phyloP scores from a whole-genome alignment of 257 asterid genomes.

The Gentiana straminea region DNA sequence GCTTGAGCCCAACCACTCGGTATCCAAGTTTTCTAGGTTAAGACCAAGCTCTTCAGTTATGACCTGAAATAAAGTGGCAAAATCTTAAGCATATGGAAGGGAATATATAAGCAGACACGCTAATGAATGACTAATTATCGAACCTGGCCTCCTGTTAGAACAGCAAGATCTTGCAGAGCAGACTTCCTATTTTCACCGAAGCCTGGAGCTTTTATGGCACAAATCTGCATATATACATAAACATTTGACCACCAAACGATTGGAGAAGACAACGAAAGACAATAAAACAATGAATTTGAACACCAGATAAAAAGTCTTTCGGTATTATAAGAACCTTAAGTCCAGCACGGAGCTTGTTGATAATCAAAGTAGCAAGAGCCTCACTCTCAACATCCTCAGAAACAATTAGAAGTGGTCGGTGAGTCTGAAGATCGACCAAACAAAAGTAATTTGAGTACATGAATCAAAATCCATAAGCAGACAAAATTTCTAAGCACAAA shows the following conservation, averaged over 20 bases:
- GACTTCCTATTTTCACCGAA: constrained; percentile 93
- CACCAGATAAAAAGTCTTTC: neutral
- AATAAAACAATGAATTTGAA: neutral
- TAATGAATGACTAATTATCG: constrained; percentile 4
- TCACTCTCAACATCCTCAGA: constrained; percentile 95
- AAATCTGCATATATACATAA: constrained; percentile 37
- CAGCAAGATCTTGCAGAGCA: constrained; percentile 72
- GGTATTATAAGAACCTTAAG: constrained; percentile 40
- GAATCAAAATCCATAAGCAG: neutral
- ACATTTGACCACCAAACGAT: neutral
- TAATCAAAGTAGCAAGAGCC: constrained; percentile 86
- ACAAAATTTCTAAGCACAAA: neutral
- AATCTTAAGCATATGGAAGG: too few relatives aligned
- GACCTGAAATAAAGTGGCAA: constrained; percentile 26
- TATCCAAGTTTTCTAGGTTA: constrained; percentile 67
- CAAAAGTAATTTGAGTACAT: neutral
- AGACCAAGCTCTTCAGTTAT: constrained; percentile 93
- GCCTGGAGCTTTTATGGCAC: constrained; percentile 95
- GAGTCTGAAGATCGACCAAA: constrained; percentile 34
- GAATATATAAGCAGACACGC: neutral
- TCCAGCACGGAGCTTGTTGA: constrained; percentile 95
- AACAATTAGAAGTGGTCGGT: constrained; percentile 72
- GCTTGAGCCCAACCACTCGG: constrained; percentile 83
- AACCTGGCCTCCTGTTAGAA: constrained; percentile 84
- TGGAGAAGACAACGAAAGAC: neutral